A percentile compares a stretch with the other conserved stretches of the same genome.
Conservation (phyloP, 768 basidiomycete genomes). For the Austroboletus eburneus region DNA sequence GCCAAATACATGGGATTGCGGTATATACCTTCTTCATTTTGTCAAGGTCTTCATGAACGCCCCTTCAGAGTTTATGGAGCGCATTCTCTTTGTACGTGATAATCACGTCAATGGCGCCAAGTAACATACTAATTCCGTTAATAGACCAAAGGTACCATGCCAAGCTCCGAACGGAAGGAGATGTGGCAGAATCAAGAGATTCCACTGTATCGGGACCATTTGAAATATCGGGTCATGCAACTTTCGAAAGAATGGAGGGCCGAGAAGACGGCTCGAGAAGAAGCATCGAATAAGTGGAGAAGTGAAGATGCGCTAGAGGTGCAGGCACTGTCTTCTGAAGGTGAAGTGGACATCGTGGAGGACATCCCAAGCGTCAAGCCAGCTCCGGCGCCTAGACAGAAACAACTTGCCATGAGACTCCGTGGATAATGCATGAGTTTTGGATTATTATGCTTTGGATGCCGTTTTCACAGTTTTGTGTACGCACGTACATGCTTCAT, state of each 20-base stretch:
- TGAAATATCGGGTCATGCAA: slow-evolving; percentile 37
- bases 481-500: slow-evolving; percentile 1
- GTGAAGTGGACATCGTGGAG: slow-evolving; percentile 38
- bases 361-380: slow-evolving; percentile 19
- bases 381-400: slow-evolving; percentile 8
- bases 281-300: slow-evolving; percentile 29
- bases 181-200: slow-evolving; percentile 55
- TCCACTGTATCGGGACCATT: slow-evolving; percentile 41
- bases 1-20: slow-evolving; percentile 89
- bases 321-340: slow-evolving; percentile 31
- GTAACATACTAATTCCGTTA: slow-evolving; percentile 5
- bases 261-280: slow-evolving; percentile 37
- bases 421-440: slow-evolving; percentile 25
- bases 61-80: slow-evolving; percentile 46
- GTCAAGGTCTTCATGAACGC: slow-evolving; percentile 70
- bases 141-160: slow-evolving; percentile 31
- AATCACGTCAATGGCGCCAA: neutral
- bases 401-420: slow-evolving; percentile 19
- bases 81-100: slow-evolving; percentile 38
- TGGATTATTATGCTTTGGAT: slow-evolving; percentile 1
- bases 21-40: slow-evolving; percentile 87
- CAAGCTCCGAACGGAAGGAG: slow-evolving; percentile 36
- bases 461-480: neutral
- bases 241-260: slow-evolving; percentile 56
- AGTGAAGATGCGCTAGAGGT: slow-evolving; percentile 14